Percentiles rank a stretch among this genome's conserved stretches.
phyloP scores from a whole-genome alignment of 106 monocot species.

The Acorus gramineus region DNA sequence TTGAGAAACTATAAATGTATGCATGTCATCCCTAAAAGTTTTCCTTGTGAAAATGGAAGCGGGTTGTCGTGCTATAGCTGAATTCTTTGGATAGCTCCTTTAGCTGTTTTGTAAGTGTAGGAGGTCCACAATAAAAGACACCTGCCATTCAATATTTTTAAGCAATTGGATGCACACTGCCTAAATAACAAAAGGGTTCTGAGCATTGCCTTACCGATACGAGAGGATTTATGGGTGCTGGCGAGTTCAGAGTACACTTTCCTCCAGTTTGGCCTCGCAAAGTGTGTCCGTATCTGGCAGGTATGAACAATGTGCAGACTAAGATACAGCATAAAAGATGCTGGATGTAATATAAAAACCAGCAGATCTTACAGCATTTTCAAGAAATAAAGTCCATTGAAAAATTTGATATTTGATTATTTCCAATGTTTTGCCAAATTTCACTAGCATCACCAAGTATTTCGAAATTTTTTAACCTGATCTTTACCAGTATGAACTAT shows the following conservation, averaged over 20 bases:
- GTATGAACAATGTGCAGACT: not conserved
- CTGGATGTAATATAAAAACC: too few relatives aligned
- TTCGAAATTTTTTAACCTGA: too few relatives aligned
- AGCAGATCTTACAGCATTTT: too few relatives aligned
- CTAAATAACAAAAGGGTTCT: not conserved
- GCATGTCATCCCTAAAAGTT: slow-evolving; percentile 42
- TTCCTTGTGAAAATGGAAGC: slow-evolving; percentile 98
- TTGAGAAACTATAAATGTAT: too few relatives aligned
- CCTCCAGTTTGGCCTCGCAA: slow-evolving; percentile 72
- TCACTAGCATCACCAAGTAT: too few relatives aligned
- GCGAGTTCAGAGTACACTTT: slow-evolving; percentile 55
- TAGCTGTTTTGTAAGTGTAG: slow-evolving; percentile 66
- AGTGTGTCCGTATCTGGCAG: slow-evolving; percentile 56
- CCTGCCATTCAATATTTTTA: slow-evolving; percentile 20
- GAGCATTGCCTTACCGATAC: slow-evolving; percentile 31
- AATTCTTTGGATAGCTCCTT: slow-evolving; percentile 75
- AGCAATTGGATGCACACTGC: not conserved
- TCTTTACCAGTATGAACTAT: too few relatives aligned
- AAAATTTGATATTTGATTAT: too few relatives aligned
- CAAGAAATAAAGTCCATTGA: too few relatives aligned
- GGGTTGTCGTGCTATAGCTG: slow-evolving; percentile 67
- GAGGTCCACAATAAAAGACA: slow-evolving; percentile 90
- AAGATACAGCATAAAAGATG: not conserved
- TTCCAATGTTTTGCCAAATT: too few relatives aligned
- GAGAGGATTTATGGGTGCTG: slow-evolving; percentile 33